phyloP scores from a whole-genome alignment of 257 asterid genomes.

The Fraxinus excelsior region DNA sequence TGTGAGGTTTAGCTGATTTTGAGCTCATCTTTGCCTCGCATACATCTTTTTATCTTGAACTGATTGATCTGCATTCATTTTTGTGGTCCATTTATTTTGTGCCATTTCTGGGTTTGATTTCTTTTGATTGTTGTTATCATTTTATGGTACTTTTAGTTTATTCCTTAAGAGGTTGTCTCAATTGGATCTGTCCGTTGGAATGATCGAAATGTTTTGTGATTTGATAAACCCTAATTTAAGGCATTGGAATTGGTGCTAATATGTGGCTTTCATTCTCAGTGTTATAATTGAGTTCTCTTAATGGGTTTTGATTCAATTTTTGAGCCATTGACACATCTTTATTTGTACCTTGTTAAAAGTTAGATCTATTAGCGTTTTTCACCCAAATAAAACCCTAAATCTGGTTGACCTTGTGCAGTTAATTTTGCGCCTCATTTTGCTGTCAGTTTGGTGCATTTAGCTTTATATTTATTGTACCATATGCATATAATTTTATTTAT shows the following conservation, averaged over 20 bases:
- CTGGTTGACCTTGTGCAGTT: slow-evolving; percentile 12
- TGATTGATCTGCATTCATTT: slow-evolving; percentile 30
- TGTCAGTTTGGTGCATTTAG: slow-evolving; percentile 13
- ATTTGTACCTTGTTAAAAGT: slow-evolving; percentile 18
- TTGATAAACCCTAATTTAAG: slow-evolving; percentile 59
- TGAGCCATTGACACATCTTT: slow-evolving; percentile 14
- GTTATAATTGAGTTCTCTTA: slow-evolving; percentile 13
- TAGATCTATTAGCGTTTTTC: slow-evolving; percentile 6
- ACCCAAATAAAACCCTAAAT: slow-evolving; percentile 54
- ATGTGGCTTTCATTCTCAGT: not conserved
- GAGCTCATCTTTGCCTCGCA: slow-evolving; percentile 17
- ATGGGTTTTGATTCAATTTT: slow-evolving; percentile 24
- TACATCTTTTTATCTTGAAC: not conserved
- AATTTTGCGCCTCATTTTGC: slow-evolving; percentile 11
- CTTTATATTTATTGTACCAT: slow-evolving; percentile 12
- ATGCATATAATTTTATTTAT: not conserved
- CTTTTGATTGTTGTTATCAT: slow-evolving; percentile 23
- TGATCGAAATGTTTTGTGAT: not conserved
- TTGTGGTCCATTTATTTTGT: slow-evolving; percentile 28
- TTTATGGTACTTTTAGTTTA: slow-evolving; percentile 28
- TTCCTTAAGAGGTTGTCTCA: slow-evolving; percentile 22
- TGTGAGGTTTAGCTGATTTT: slow-evolving; percentile 33
- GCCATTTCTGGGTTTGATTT: slow-evolving; percentile 28
- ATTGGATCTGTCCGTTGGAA: slow-evolving; percentile 17
- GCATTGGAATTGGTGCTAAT: slow-evolving; percentile 15